Base-by-base conservation (phyloP, 768 basidiomycete species). In the Multifurca ochricompacta region DNA sequence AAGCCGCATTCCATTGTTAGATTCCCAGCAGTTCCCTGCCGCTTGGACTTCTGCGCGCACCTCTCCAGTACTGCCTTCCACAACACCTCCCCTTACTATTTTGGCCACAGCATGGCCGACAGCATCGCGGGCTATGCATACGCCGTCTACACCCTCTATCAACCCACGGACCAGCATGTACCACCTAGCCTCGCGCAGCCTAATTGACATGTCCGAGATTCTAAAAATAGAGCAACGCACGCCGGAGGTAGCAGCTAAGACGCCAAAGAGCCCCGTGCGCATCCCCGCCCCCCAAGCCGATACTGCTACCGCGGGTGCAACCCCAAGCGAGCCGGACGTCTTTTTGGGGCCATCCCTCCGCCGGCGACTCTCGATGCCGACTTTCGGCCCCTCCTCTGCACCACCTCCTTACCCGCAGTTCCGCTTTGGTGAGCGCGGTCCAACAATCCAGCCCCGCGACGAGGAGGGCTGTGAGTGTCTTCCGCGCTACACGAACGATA, bases 381-480 rank as follows among this genome's bases (percentile, higher is more conserved):
- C 75, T 35, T 86, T 81, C 65, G 79, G 70, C 44, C 74, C 77
- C 3, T 69, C 76, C 13, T 70, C 77, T 1, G 71, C 74, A 23
- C 87, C 87, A 16, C 87, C 87, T 1, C 85, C 87, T 0, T 88
- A 87, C 62, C 83, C 83, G 9, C 60, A 71, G 6, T 78, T 79
- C 63, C 54, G 63, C 23, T 68, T 69, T 56, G 42, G 58, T 2
- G 43, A 62, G 63, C 56, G 32, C 35, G 57, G 48, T 31, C 61
- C 59, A 25, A 32, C 48, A 23, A 71, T 80, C 49, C 65, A 67
- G 61, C 78, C 80, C 1, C 73, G 75, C 9, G 86, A 87, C n/a
- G 90, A 94, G 56, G 95, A 95, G 65, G 95, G 91, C 8, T 70
- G 62, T 43, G 95, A 99, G 68, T 68, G 67, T 35, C 76, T 99